Percentiles rank a stretch among this genome's conserved stretches.
These are phyloP conservation scores for Athelia sp. DNA, from an alignment of 1,284 basidiomycete genomes.

Conservation along the genomic window DNA sequence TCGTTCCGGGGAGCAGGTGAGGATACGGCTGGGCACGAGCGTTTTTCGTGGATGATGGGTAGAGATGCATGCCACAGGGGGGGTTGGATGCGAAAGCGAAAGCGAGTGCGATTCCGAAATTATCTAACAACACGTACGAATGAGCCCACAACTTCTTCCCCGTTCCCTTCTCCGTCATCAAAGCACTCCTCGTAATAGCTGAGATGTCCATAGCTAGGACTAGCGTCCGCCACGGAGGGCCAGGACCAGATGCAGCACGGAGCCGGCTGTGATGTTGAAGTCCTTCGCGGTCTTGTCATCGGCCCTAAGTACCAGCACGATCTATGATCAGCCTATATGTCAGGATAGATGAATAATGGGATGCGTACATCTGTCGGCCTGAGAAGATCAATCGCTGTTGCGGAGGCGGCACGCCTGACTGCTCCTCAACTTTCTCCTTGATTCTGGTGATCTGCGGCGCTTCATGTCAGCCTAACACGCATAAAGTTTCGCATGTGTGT, in stretches of 20 bases:
- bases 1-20: no score
- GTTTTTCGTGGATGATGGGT: no score
- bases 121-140: slow-evolving; percentile 17
- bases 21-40: neutral
- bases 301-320: slow-evolving; percentile 32
- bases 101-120: slow-evolving; percentile 18
- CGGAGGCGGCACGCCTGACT: slow-evolving; percentile 95
- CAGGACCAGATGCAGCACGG: slow-evolving; percentile 88
- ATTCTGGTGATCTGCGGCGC: slow-evolving; percentile 78
- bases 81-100: slow-evolving; percentile 5
- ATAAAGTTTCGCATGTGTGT: neutral
- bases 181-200: no score
- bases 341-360: neutral
- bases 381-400: slow-evolving; percentile 95
- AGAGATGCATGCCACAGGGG: no score
- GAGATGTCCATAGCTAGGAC: no score
- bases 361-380: slow-evolving; percentile 90
- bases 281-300: slow-evolving; percentile 89
- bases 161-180: neutral
- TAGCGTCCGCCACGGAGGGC: slow-evolving; percentile 80
- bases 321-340: slow-evolving; percentile 1
- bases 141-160: neutral
- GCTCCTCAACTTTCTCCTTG: slow-evolving; percentile 99
- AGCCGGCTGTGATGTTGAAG: slow-evolving; percentile 77
- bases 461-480: neutral